phyloP scores from a whole-genome alignment of 345 rosid genomes.

The Turnera subulata region DNA sequence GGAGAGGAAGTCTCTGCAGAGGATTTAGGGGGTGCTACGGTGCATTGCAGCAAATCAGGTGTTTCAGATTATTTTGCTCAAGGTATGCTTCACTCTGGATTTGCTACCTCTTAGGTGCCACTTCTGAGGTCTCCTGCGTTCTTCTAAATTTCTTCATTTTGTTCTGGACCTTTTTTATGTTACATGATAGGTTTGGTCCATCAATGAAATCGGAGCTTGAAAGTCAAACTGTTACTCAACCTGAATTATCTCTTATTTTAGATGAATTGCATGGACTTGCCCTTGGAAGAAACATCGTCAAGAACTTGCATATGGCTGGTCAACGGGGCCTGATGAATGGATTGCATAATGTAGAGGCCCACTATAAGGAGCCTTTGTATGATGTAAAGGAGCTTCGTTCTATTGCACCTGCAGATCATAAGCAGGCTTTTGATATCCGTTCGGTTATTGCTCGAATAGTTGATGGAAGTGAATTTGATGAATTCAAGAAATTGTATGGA shows the following conservation, averaged over 20 bases:
- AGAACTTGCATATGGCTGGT: slow-evolving; percentile 91
- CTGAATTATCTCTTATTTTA: slow-evolving; percentile 24
- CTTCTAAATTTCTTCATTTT: too few species aligned
- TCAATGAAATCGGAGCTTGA: too few species aligned
- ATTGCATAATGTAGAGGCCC: slow-evolving; percentile 33
- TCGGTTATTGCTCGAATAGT: slow-evolving; percentile 86
- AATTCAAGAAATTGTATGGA: slow-evolving; percentile 95
- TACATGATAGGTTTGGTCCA: too few species aligned
- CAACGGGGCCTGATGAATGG: slow-evolving; percentile 33
- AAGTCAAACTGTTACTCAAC: too few species aligned
- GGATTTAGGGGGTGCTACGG: slow-evolving; percentile 83
- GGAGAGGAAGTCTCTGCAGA: slow-evolving; percentile 96
- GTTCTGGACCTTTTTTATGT: too few species aligned
- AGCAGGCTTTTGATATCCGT: slow-evolving; percentile 84
- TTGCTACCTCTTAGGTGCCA: slow-evolving; percentile 4
- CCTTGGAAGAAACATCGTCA: slow-evolving; percentile 83
- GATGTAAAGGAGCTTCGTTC: slow-evolving; percentile 75
- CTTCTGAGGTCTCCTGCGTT: too few species aligned
- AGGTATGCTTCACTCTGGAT: slow-evolving; percentile 42
- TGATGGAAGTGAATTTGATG: slow-evolving; percentile 96
- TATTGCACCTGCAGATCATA: slow-evolving; percentile 90
- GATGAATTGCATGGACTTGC: slow-evolving; percentile 96
- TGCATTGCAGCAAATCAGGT: slow-evolving; percentile 91
- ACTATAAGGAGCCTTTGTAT: slow-evolving; percentile 68
- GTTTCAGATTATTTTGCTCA: slow-evolving; percentile 97